These are phyloP conservation scores for Scutellaria minor DNA, from an alignment of 257 asterid species.

Conservation along the genomic window DNA sequence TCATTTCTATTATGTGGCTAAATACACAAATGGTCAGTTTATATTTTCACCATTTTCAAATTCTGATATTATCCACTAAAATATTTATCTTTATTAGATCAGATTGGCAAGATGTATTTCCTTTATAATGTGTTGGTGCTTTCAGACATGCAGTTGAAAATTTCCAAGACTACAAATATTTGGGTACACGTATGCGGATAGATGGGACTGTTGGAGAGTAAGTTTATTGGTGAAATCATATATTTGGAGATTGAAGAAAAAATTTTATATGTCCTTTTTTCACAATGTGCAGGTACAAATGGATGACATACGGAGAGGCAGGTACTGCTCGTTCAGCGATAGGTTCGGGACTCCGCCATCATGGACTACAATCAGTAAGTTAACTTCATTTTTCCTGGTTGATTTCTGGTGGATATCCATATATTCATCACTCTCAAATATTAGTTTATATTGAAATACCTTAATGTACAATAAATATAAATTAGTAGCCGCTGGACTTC, in stretches of 20 bases:
- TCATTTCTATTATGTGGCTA: constrained; percentile 8
- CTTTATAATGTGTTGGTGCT: constrained; percentile 27
- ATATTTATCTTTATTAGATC: background rate
- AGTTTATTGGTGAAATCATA: constrained; percentile 40
- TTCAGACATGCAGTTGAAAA: constrained; percentile 75
- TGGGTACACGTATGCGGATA: constrained; percentile 86
- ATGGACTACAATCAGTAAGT: constrained; percentile 74
- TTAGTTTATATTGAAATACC: constrained; percentile 16
- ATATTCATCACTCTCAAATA: constrained; percentile 3
- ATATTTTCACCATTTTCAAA: background rate
- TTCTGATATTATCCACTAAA: constrained; percentile 28
- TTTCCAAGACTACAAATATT: constrained; percentile 83
- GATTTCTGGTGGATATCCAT: constrained; percentile 7
- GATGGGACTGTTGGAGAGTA: constrained; percentile 99
- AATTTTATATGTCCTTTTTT: constrained; percentile 18
- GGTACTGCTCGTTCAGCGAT: constrained; percentile 86
- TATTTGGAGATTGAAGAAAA: constrained; percentile 14
- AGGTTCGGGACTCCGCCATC: constrained; percentile 81
- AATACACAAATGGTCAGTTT: constrained; percentile 2
- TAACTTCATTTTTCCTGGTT: background rate
- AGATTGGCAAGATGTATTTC: background rate
- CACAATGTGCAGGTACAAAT: constrained; percentile 68
- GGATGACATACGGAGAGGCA: constrained; percentile 98
- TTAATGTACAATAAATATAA: background rate
- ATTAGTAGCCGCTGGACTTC: constrained; percentile 13